Conservation (phyloP, 2,329 filamentous ascomycete species). For the Chaetomium sp. region DNA sequence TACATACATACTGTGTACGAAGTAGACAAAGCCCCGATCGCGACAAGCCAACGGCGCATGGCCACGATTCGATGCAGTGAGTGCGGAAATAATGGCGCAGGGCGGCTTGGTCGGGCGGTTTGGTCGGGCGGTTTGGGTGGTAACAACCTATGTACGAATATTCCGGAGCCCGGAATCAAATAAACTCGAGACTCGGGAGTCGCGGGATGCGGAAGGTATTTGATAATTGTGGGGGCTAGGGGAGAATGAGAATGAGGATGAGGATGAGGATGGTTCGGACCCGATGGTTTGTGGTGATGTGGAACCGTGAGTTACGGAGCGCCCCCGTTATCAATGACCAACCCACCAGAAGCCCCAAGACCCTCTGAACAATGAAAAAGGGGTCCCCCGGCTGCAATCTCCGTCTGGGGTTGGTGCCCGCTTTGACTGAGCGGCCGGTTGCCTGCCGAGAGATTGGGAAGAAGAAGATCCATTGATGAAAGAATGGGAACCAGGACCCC, state of each 20-base stretch:
- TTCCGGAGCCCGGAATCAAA: neutral
- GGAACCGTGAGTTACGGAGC: too few species aligned
- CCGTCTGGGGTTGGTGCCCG: neutral
- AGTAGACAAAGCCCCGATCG: neutral
- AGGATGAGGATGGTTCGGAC: too few species aligned
- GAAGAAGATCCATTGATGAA: neutral
- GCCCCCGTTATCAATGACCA: neutral
- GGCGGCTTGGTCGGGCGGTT: neutral
- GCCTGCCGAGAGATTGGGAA: too few species aligned
- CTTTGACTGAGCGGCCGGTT: neutral
- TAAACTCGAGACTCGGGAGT: too few species aligned
- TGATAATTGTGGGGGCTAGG: neutral
- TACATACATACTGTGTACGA: neutral
- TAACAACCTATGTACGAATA: too few species aligned
- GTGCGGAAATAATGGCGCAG: neutral
- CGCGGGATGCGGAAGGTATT: too few species aligned
- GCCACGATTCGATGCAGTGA: neutral
- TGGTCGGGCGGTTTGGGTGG: neutral
- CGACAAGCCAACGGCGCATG: neutral
- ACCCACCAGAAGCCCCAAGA: neutral
- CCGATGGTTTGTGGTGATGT: too few species aligned
- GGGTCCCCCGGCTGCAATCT: neutral
- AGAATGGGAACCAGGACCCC: slow-evolving; percentile 14
- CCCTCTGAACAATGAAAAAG: neutral
- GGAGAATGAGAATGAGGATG: too few species aligned